Conservation (phyloP, 1,284 basidiomycete species). For the Ganoderma lingzhi region DNA sequence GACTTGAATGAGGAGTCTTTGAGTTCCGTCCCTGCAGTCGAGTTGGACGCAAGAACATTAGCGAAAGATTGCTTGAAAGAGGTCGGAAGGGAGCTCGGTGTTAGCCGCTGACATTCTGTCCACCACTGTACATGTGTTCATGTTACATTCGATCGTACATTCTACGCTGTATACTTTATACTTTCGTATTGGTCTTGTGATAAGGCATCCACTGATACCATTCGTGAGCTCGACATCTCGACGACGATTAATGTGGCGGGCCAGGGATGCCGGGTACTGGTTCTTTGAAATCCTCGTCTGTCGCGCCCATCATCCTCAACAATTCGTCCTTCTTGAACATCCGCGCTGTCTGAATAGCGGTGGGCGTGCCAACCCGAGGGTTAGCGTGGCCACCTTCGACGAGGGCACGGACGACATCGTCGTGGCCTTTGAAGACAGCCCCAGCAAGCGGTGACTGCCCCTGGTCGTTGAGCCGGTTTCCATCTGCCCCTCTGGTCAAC, state of each 20-base stretch:
- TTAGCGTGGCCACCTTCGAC: slow-evolving; percentile 69
- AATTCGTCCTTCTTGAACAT: slow-evolving; percentile 69
- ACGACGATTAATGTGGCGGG: slow-evolving; percentile 28
- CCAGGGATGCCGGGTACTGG: slow-evolving; percentile 36
- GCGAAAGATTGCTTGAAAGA: slow-evolving; percentile 76
- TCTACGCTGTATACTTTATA: slow-evolving; percentile 15
- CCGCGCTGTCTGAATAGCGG: slow-evolving; percentile 74
- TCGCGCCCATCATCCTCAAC: slow-evolving; percentile 61
- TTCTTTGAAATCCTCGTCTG: slow-evolving; percentile 55
- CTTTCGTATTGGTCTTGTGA: slow-evolving; percentile 22
- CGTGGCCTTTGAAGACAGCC: slow-evolving; percentile 79
- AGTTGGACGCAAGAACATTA: slow-evolving; percentile 72
- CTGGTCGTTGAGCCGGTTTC: slow-evolving; percentile 77
- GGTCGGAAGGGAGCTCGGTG: slow-evolving; percentile 78
- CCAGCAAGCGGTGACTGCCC: slow-evolving; percentile 86
- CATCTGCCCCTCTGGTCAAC: slow-evolving; percentile 66
- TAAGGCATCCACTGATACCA: not conserved
- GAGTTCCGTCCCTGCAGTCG: slow-evolving; percentile 46
- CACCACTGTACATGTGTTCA: not conserved
- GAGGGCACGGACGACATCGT: slow-evolving; percentile 69
- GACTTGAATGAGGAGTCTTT: slow-evolving; percentile 35
- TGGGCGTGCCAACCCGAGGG: slow-evolving; percentile 74
- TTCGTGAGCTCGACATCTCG: not conserved
- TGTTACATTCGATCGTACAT: slow-evolving; percentile 13
- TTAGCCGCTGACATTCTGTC: slow-evolving; percentile 33